Evolutionary conservation across 805 yeast species (phyloP).

Genomic region (Wickerhamomyces silvicola): DNA sequence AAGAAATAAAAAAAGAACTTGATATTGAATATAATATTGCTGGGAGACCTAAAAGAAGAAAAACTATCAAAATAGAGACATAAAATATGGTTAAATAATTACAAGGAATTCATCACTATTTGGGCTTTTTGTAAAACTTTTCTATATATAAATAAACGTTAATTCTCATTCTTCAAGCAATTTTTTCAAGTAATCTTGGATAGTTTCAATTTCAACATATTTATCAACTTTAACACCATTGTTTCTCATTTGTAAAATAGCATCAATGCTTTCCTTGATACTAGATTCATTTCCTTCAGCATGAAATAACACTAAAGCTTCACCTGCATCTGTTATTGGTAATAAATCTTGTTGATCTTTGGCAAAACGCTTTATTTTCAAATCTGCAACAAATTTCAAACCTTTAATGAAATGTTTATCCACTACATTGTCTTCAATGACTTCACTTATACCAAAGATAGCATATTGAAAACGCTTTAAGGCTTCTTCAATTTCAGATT

Average conservation of each 20-base stretch:
- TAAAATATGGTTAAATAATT: neutral
- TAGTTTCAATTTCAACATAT: slow-evolving; percentile 30
- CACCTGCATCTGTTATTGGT: slow-evolving; percentile 28
- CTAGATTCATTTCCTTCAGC: slow-evolving; percentile 37
- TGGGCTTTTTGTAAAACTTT: too few relatives aligned
- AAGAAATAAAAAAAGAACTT: slow-evolving; percentile 8
- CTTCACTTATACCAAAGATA: slow-evolving; percentile 74
- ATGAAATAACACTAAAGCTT: slow-evolving; percentile 42
- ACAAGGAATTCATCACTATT: too few relatives aligned
- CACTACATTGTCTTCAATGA: slow-evolving; percentile 50
- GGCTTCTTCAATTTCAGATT: slow-evolving; percentile 55
- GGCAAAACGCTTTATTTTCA: slow-evolving; percentile 55
- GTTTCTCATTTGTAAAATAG: slow-evolving; percentile 42
- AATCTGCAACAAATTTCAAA: slow-evolving; percentile 57
- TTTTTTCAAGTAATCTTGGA: slow-evolving; percentile 21
- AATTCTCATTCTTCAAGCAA: slow-evolving; percentile 8
- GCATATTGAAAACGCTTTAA: slow-evolving; percentile 77
- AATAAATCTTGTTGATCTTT: slow-evolving; percentile 34
- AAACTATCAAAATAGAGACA: slow-evolving; percentile 6
- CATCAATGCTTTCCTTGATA: slow-evolving; percentile 32
- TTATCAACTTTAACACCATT: slow-evolving; percentile 25
- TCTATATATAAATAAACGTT: slow-evolving; percentile 3
- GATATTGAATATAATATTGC: slow-evolving; percentile 20
- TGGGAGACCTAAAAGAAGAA: slow-evolving; percentile 25
- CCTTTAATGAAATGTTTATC: slow-evolving; percentile 62